These are phyloP conservation scores for Aspergillus piperis DNA, from an alignment of 2,329 filamentous ascomycete genomes.

Conservation along the genomic window DNA sequence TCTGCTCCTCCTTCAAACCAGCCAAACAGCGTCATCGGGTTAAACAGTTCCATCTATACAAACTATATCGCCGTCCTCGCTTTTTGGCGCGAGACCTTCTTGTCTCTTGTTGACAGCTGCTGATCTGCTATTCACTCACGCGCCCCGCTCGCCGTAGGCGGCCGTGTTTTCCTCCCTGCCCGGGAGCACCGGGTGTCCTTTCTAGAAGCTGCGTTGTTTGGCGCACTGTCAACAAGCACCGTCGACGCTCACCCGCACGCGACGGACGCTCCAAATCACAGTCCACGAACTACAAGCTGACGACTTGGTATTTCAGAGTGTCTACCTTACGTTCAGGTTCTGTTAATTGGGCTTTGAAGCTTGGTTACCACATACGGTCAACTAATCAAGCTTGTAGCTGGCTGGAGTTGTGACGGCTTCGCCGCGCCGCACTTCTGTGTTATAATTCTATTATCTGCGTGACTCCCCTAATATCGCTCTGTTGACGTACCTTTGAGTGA, in stretches of 20 bases:
- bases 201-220: neutral
- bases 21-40: slow-evolving; percentile 38
- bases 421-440: neutral
- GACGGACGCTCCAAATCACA: neutral
- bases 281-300: neutral
- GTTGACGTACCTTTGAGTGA: neutral
- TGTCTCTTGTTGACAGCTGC: too few relatives aligned
- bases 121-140: slow-evolving; percentile 8
- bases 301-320: neutral
- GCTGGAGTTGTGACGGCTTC: neutral
- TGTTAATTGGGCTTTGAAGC: neutral
- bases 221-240: neutral
- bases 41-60: slow-evolving; percentile 18
- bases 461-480: neutral
- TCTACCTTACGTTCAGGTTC: too few relatives aligned
- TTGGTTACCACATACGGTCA: neutral
- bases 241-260: neutral
- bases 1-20: slow-evolving; percentile 44
- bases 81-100: too few relatives aligned
- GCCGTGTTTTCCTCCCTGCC: neutral
- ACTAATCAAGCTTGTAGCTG: neutral
- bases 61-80: slow-evolving; percentile 19
- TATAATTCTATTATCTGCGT: neutral
- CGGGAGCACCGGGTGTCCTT: slow-evolving; percentile 2
- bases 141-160: neutral